Evolutionary conservation across 2,329 filamentous ascomycete genomes (phyloP).

Genomic region (Aspergillus uvarum): DNA sequence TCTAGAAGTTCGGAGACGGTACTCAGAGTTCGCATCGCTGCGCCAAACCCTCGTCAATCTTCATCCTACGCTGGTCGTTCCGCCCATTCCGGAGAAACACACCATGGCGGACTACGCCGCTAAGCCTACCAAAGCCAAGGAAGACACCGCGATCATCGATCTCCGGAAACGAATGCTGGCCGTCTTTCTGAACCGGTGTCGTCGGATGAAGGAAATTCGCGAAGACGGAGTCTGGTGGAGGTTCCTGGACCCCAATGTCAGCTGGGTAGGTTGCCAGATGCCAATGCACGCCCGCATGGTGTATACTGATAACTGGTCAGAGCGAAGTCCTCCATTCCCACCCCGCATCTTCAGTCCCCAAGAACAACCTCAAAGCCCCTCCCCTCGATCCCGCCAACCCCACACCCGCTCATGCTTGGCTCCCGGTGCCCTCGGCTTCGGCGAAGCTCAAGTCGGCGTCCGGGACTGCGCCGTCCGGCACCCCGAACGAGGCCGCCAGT

Average conservation of each 20-base stretch:
- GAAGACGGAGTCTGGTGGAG: constrained; percentile 97
- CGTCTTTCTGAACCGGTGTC: constrained; percentile 91
- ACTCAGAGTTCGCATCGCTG: constrained; percentile 93
- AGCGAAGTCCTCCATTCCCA: constrained; percentile 93
- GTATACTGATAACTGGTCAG: constrained; percentile 49
- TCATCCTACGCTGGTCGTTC: constrained; percentile 92
- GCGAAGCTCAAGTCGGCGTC: constrained; percentile 72
- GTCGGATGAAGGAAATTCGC: constrained; percentile 85
- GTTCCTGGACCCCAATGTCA: constrained; percentile 95
- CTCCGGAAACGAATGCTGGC: constrained; percentile 94
- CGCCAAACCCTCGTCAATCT: constrained; percentile 84
- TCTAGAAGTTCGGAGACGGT: constrained; percentile 88
- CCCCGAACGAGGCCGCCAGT: constrained; percentile 55
- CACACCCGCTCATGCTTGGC: constrained; percentile 77
- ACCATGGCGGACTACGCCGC: constrained; percentile 98
- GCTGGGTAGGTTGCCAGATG: constrained; percentile 70
- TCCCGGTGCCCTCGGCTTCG: constrained; percentile 80
- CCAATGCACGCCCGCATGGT: constrained; percentile 14
- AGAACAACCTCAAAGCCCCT: constrained; percentile 92
- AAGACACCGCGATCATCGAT: constrained; percentile 96
- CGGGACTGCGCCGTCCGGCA: constrained; percentile 36
- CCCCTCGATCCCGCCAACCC: constrained; percentile 93
- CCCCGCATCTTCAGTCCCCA: constrained; percentile 86
- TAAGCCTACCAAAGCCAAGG: constrained; percentile 95
- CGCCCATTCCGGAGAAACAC: constrained; percentile 97